Evolutionary conservation across 176 grass and related monocot genomes (phyloP), one percentile per base, ranked within the genome.

Genomic region (Dendrocalamus sinicus): DNA sequence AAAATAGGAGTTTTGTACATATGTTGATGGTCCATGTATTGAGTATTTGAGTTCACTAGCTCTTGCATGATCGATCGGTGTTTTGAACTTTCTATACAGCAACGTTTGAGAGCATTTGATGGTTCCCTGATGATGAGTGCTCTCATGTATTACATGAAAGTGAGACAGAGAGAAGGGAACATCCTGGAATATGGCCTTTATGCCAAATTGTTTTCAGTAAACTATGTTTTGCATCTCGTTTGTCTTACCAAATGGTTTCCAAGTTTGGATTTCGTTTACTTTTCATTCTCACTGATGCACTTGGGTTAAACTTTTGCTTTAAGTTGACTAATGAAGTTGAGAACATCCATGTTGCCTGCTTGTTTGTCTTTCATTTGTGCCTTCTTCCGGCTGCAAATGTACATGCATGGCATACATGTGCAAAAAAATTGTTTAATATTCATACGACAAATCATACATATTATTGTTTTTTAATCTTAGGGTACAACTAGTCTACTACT

Each of bases 281-380:
- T 67, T 5, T 46, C 22, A 70, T 19, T 63, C 6, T 53, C 13
- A 52, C 67, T 59, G 12, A 12, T 17, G 23, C 62, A 39, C 20
- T 65, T 41, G 5, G 39, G 26, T 67, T 59, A 83, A 72, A 44
- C 37, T 39, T 37, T 45, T 81, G 1, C 39, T 74, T 90, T 32
- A 60, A 32, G 37, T 41, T 69, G 50, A 41, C 43, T 83, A 45
- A 52, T 45, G 73, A 23, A 32, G 23, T 40, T 68, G 66, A 57
- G 11, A 87, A 80, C 19, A 14, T 32, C n/a, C 12, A 20, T 67
- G 40, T 2, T 11, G 30, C 53, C 32, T 81, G 22, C 39, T 39
- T 87, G 72, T 70, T 75, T 74, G 2, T 51, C 20, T 78, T 78
- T 12, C n/a, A 46, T 83, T 14, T 67, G 12, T 75, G 16, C 20